Conservation (phyloP, 2,329 filamentous ascomycete species). For the Arthrobotrys musiformis region DNA sequence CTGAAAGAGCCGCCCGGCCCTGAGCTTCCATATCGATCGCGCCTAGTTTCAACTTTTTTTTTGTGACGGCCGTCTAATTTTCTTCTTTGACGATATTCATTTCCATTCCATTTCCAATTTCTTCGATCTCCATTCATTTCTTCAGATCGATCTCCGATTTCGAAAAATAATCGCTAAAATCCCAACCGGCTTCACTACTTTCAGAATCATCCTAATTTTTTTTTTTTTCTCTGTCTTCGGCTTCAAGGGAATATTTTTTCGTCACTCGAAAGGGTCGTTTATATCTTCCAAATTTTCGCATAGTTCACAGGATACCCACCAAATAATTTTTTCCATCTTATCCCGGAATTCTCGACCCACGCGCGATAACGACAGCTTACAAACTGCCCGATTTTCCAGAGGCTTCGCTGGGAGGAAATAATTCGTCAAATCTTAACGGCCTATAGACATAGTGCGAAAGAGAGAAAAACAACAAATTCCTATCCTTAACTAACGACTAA, state of each 20-base stretch:
- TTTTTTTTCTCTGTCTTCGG: no score
- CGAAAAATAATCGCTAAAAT: not conserved
- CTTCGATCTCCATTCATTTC: conserved; percentile 3
- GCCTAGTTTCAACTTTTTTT: conserved; percentile 30
- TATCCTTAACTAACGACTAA: conserved; percentile 35
- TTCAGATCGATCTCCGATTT: conserved; percentile 13
- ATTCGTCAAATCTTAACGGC: conserved; percentile 44
- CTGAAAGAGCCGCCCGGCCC: conserved; percentile 29
- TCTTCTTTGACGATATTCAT: conserved; percentile 33
- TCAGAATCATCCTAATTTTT: not conserved
- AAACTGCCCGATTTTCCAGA: conserved; percentile 42
- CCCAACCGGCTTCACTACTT: not conserved
- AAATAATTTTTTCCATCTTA: conserved; percentile 13
- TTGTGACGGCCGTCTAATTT: conserved; percentile 36
- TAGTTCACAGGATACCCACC: conserved; percentile 54
- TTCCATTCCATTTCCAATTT: conserved; percentile 27
- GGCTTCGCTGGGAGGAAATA: conserved; percentile 8
- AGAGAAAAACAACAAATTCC: conserved; percentile 1
- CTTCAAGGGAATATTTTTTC: not conserved
- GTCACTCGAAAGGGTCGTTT: conserved; percentile 19
- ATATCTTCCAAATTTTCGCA: conserved; percentile 41
- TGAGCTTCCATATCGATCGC: conserved; percentile 18
- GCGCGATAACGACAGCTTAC: conserved; percentile 37
- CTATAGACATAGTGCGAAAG: conserved; percentile 47
- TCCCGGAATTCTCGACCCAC: conserved; percentile 31